These are phyloP conservation scores for Magnolia officinalis DNA, from an alignment of 164 flowering plant species.

Conservation along the genomic window DNA sequence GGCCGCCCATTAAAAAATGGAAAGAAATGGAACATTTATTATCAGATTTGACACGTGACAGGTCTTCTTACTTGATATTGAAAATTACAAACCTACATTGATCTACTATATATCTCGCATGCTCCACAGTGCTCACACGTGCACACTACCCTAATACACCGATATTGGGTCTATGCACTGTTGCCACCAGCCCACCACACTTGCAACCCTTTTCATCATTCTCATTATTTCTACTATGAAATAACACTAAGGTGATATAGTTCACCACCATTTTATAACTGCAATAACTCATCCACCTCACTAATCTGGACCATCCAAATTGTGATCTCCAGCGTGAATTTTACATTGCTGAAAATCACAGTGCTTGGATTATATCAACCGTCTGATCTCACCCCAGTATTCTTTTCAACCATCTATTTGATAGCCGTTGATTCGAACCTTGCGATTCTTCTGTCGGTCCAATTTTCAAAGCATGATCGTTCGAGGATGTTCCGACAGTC, in stretches of 20 bases:
- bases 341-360: background rate
- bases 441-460: no score
- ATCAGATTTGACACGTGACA: no score
- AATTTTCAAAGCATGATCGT: no score
- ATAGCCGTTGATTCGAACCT: background rate
- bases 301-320: background rate
- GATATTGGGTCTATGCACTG: background rate
- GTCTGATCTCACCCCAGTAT: background rate
- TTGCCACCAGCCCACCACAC: background rate
- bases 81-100: no score
- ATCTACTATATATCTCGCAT: background rate
- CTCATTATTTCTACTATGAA: background rate
- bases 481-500: no score
- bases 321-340: background rate
- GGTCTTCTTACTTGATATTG: no score
- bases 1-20: no score
- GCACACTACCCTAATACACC: background rate
- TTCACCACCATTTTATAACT: background rate
- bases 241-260: background rate
- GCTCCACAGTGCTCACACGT: background rate
- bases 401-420: background rate
- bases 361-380: background rate
- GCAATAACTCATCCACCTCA: background rate
- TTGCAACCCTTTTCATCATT: background rate
- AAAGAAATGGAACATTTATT: no score